Conservation (phyloP, 2,329 filamentous ascomycete species). For the Fusarium sp. region DNA sequence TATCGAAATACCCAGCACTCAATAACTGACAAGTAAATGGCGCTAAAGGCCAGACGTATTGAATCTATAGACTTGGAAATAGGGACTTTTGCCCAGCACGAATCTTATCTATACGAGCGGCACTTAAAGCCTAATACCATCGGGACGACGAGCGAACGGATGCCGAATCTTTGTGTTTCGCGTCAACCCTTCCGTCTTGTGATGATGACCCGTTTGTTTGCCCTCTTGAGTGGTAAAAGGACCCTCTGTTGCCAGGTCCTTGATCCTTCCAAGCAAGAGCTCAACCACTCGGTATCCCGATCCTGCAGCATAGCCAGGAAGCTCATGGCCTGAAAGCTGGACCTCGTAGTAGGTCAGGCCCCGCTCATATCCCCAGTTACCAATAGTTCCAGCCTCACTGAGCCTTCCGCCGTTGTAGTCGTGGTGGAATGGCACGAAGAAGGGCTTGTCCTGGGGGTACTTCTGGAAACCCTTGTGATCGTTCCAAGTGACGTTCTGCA, state of each 20-base stretch:
- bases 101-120: too few species aligned
- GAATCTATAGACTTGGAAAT: too few species aligned
- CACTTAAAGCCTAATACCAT: too few species aligned
- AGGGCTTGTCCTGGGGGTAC: constrained; percentile 59
- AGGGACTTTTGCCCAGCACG: too few species aligned
- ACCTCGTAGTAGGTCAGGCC: constrained; percentile 78
- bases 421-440: constrained; percentile 73
- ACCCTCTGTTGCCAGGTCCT: constrained; percentile 34
- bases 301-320: constrained; percentile 46
- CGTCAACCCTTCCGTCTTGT: too few species aligned
- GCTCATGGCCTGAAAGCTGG: constrained; percentile 69
- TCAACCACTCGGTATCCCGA: constrained; percentile 46
- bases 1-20: too few species aligned
- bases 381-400: constrained; percentile 74
- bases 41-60: too few species aligned
- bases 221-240: constrained; percentile 43
- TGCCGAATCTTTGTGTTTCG: too few species aligned
- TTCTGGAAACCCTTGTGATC: constrained; percentile 75
- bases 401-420: constrained; percentile 57
- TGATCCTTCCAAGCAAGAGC: constrained; percentile 42
- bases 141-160: too few species aligned
- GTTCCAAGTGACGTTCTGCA: constrained; percentile 85
- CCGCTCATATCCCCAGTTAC: constrained; percentile 76
- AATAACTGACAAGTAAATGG: too few species aligned
- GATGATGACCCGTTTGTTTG: too few species aligned